A percentile compares a stretch with the other conserved stretches of the same genome.
Conservation (phyloP, 139 green algal species). For the Chloropicon primus region DNA sequence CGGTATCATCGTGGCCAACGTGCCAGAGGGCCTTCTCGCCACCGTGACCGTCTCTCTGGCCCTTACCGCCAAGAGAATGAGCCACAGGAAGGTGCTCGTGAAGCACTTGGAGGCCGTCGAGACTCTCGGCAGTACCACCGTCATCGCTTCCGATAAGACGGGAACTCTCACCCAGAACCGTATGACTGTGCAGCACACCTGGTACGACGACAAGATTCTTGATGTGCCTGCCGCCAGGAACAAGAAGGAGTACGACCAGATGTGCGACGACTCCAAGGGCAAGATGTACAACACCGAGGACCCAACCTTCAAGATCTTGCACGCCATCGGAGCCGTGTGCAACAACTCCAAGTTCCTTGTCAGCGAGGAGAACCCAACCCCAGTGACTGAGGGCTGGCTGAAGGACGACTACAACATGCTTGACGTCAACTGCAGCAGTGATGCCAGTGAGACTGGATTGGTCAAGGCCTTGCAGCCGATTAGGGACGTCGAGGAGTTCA, state of each 20-base stretch:
- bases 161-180: conserved; percentile 37
- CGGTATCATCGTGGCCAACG: conserved; percentile 43
- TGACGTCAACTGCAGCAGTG: conserved; percentile 34
- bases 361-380: conserved; percentile 19
- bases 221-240: conserved; percentile 38
- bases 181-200: conserved; percentile 35
- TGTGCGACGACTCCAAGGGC: not conserved
- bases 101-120: conserved; percentile 32
- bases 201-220: conserved; percentile 36
- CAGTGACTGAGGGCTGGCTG: conserved; percentile 12
- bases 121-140: conserved; percentile 29
- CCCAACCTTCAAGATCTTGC: conserved; percentile 39
- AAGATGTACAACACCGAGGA: conserved; percentile 24
- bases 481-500: conserved; percentile 30
- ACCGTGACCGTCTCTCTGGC: conserved; percentile 28
- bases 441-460: conserved; percentile 56
- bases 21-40: conserved; percentile 33
- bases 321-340: conserved; percentile 45
- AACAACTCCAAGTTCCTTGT: conserved; percentile 56
- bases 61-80: conserved; percentile 26
- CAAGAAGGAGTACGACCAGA: conserved; percentile 22
- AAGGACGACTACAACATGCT: conserved; percentile 54
- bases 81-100: conserved; percentile 29
- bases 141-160: conserved; percentile 39
- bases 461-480: conserved; percentile 56